Conservation (phyloP, 768 basidiomycete species). For the Clitopilus passeckerianus region DNA sequence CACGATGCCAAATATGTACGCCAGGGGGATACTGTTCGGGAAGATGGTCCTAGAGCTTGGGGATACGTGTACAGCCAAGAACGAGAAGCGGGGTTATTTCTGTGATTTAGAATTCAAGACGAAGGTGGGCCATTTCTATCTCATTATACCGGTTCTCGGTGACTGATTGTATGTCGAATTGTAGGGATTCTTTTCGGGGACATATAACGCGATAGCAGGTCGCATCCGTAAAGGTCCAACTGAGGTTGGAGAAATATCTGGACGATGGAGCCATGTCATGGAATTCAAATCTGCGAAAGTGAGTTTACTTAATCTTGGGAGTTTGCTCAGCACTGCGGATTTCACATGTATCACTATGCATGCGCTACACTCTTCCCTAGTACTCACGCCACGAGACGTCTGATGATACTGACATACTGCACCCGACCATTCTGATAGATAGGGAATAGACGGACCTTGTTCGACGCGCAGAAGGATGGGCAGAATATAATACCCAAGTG, state of each 20-base stretch:
- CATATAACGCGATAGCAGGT: slow-evolving; percentile 88
- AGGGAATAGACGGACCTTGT: slow-evolving; percentile 69
- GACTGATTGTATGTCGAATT: background rate
- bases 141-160: background rate
- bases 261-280: slow-evolving; percentile 90
- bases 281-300: slow-evolving; percentile 75
- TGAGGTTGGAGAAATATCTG: slow-evolving; percentile 82
- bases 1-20: slow-evolving; percentile 98
- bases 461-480: slow-evolving; percentile 78
- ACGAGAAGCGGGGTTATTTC: slow-evolving; percentile 65
- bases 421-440: slow-evolving; percentile 33
- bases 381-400: background rate
- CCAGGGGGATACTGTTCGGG: slow-evolving; percentile 80
- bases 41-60: slow-evolving; percentile 97
- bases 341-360: background rate
- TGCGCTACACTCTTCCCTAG: background rate
- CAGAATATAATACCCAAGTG: slow-evolving; percentile 73
- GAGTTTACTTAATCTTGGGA: background rate
- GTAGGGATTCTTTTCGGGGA: slow-evolving; percentile 95
- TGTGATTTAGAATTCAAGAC: slow-evolving; percentile 97
- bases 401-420: background rate
- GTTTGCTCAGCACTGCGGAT: background rate
- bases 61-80: slow-evolving; percentile 81
- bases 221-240: slow-evolving; percentile 59
- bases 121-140: slow-evolving; percentile 49